Conservation (phyloP, 2,329 filamentous ascomycete genomes). For the Fusarium denticulatum region DNA sequence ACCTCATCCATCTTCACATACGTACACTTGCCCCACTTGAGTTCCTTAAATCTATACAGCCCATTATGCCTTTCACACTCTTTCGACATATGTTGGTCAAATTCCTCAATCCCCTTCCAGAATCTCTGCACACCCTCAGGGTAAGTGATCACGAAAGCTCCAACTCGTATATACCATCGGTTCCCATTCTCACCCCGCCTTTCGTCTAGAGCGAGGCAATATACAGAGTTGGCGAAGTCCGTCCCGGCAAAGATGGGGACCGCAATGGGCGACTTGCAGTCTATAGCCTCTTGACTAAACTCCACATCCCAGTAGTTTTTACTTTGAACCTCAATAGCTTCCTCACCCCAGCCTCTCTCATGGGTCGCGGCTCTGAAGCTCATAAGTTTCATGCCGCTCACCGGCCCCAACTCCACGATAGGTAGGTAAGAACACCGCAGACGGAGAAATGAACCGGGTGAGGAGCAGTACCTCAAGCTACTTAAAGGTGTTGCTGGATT, state of each 20-base stretch:
- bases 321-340: neutral
- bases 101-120: neutral
- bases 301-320: constrained; percentile 20
- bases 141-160: neutral
- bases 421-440: constrained; percentile 11
- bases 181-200: neutral
- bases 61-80: neutral
- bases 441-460: neutral
- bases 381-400: neutral
- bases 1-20: neutral
- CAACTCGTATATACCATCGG: neutral
- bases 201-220: constrained; percentile 2
- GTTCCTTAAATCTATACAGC: neutral
- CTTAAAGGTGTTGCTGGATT: neutral
- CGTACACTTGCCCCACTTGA: neutral
- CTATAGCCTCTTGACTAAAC: constrained; percentile 5
- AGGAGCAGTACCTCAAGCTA: constrained; percentile 3
- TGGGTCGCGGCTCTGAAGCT: neutral
- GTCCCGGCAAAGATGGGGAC: constrained; percentile 8
- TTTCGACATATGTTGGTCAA: neutral
- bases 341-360: no score
- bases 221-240: neutral
- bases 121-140: neutral
- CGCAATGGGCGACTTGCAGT: neutral
- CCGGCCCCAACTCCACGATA: neutral